These are phyloP conservation scores for Xerocomus brunneocitrinus DNA, from an alignment of 768 basidiomycete species.

Conservation along the genomic window DNA sequence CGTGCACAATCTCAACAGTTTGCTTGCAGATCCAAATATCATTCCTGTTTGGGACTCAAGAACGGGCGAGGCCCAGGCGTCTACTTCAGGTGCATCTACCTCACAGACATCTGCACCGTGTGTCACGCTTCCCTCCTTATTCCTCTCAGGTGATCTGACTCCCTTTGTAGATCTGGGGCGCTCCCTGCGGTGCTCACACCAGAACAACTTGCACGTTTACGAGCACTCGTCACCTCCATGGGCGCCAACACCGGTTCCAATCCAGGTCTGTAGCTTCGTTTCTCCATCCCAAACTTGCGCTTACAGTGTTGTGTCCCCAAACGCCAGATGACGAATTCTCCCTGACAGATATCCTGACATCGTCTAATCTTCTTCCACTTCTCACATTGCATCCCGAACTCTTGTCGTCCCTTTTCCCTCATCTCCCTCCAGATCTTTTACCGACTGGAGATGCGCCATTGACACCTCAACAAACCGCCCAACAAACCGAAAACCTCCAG, in stretches of 20 bases:
- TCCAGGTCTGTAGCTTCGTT: slow-evolving; percentile 9
- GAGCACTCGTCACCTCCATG: slow-evolving; percentile 47
- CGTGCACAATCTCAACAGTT: slow-evolving; percentile 62
- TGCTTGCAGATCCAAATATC: slow-evolving; percentile 63
- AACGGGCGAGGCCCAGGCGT: slow-evolving; percentile 39
- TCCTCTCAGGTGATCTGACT: background rate
- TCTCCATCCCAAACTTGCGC: background rate
- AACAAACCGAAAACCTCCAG: slow-evolving; percentile 52
- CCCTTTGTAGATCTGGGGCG: slow-evolving; percentile 11
- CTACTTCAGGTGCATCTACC: slow-evolving; percentile 31
- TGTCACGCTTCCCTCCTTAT: background rate
- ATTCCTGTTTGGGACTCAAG: slow-evolving; percentile 53
- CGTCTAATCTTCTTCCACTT: slow-evolving; percentile 65
- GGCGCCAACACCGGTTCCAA: slow-evolving; percentile 29
- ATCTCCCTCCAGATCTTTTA: slow-evolving; percentile 68
- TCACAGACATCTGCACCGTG: slow-evolving; percentile 32
- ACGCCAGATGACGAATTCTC: slow-evolving; percentile 46
- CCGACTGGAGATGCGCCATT: slow-evolving; percentile 56
- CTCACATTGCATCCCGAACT: slow-evolving; percentile 68
- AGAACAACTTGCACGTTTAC: slow-evolving; percentile 65
- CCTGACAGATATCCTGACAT: slow-evolving; percentile 71
- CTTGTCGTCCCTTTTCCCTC: slow-evolving; percentile 66
- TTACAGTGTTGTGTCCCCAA: slow-evolving; percentile 3
- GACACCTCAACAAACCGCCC: slow-evolving; percentile 21
- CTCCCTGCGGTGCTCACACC: slow-evolving; percentile 35